Percentiles rank a stretch among this genome's conserved stretches.
Conservation (phyloP, 1,284 basidiomycete genomes). For the Malassezia dermatis region DNA sequence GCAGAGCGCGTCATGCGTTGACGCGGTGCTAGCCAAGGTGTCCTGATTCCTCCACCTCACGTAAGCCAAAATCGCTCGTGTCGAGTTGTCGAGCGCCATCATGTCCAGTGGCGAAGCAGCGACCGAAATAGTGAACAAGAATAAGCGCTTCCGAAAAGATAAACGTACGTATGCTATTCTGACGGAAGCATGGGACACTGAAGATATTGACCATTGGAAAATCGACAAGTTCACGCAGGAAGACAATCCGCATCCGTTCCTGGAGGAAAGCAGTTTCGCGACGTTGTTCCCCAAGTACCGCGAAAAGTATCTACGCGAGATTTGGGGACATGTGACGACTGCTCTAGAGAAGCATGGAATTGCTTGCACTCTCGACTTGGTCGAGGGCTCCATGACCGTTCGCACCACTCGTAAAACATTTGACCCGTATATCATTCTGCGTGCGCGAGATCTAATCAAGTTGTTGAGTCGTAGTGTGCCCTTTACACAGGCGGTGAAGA, state of each 20-base stretch:
- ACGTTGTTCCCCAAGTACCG: conserved; percentile 98
- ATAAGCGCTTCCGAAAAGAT: conserved; percentile 45
- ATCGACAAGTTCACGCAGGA: conserved; percentile 61
- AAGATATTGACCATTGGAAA: conserved; percentile 98
- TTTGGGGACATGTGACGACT: conserved; percentile 85
- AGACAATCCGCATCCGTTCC: conserved; percentile 68
- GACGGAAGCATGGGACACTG: conserved; percentile 69
- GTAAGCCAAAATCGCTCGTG: conserved; percentile 1
- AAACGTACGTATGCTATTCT: conserved; percentile 23
- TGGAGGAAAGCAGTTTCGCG: conserved; percentile 92
- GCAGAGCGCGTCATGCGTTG: not conserved
- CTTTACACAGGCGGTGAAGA: conserved; percentile 69
- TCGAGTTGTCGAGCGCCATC: not conserved
- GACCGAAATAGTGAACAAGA: conserved; percentile 27
- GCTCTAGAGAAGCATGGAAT: conserved; percentile 75
- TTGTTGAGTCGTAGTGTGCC: conserved; percentile 84
- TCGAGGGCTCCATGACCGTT: conserved; percentile 95
- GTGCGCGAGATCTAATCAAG: conserved; percentile 91
- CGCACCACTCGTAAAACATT: conserved; percentile 91
- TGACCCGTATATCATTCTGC: conserved; percentile 91
- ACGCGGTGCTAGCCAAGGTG: not conserved
- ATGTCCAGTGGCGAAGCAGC: conserved; percentile 4
- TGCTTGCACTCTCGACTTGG: conserved; percentile 81
- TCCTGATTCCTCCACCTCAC: not conserved
- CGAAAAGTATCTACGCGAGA: conserved; percentile 87